A percentile compares a stretch with the other conserved stretches of the same genome.
Conservation (phyloP, 2,329 filamentous ascomycete species). For the Nemania abortiva region DNA sequence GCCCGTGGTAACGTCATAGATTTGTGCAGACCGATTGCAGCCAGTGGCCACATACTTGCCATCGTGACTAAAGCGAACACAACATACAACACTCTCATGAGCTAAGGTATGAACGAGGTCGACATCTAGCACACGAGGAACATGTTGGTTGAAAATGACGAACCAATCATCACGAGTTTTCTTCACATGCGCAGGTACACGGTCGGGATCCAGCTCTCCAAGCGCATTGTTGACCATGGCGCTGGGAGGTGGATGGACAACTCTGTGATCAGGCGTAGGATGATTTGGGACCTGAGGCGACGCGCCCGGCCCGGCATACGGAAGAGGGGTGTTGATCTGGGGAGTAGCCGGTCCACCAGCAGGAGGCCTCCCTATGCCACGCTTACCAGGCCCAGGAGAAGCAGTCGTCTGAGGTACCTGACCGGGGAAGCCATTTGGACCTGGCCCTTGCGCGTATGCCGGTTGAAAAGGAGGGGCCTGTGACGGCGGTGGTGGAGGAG, state of each 20-base stretch:
- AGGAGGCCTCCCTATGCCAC: slow-evolving; percentile 74
- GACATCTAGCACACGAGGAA: slow-evolving; percentile 90
- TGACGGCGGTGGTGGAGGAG: slow-evolving; percentile 69
- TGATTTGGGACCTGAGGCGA: slow-evolving; percentile 87
- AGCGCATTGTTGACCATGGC: slow-evolving; percentile 72
- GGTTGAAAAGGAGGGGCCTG: slow-evolving; percentile 80
- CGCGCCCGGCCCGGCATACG: slow-evolving; percentile 83
- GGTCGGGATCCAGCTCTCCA: slow-evolving; percentile 87
- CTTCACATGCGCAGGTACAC: slow-evolving; percentile 87
- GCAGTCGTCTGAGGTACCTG: slow-evolving; percentile 87
- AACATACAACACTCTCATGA: slow-evolving; percentile 98
- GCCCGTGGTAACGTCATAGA: slow-evolving; percentile 91
- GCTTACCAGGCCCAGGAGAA: slow-evolving; percentile 84
- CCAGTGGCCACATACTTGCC: slow-evolving; percentile 96
- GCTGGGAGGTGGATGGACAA: slow-evolving; percentile 61
- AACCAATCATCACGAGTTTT: slow-evolving; percentile 94
- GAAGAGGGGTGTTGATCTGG: slow-evolving; percentile 88
- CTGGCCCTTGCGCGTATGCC: slow-evolving; percentile 70
- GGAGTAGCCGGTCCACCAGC: slow-evolving; percentile 83
- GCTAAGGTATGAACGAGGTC: slow-evolving; percentile 92
- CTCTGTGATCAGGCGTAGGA: slow-evolving; percentile 77
- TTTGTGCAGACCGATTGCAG: slow-evolving; percentile 99
- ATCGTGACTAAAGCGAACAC: slow-evolving; percentile 95
- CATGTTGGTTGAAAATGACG: slow-evolving; percentile 93
- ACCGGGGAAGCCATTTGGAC: slow-evolving; percentile 78